Conservation (phyloP, 2,329 filamentous ascomycete genomes). For the Acarospora socialis region DNA sequence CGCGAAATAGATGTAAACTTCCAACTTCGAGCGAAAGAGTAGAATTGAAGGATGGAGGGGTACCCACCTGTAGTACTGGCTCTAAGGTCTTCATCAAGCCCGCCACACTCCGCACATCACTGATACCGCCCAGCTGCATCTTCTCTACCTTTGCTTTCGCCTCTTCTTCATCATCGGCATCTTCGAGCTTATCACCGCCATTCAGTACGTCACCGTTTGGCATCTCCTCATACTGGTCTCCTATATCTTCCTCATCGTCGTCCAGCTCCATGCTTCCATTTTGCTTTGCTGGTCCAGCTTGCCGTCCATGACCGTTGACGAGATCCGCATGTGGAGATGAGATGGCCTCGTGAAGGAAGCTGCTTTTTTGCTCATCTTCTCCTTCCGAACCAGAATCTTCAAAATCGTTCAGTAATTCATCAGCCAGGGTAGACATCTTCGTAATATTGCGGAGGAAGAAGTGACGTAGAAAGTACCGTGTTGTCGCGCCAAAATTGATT, state of each 20-base stretch:
- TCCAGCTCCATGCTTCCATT: slow-evolving; percentile 44
- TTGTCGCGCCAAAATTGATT: no score
- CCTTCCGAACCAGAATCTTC: slow-evolving; percentile 72
- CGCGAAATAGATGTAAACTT: slow-evolving; percentile 49
- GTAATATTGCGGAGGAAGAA: no score
- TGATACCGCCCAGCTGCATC: slow-evolving; percentile 59
- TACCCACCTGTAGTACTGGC: slow-evolving; percentile 67
- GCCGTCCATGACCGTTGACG: slow-evolving; percentile 18
- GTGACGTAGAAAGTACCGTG: no score
- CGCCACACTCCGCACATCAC: slow-evolving; percentile 67
- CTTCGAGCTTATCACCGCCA: slow-evolving; percentile 36
- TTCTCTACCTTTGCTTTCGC: slow-evolving; percentile 69
- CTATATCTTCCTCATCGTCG: slow-evolving; percentile 43
- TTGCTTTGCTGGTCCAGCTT: slow-evolving; percentile 16
- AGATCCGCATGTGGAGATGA: slow-evolving; percentile 22
- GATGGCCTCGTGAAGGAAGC: slow-evolving; percentile 30
- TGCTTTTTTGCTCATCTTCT: slow-evolving; percentile 44
- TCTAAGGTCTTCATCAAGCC: slow-evolving; percentile 68
- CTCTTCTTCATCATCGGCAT: slow-evolving; percentile 50
- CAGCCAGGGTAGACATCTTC: slow-evolving; percentile 90
- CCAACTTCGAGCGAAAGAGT: slow-evolving; percentile 22
- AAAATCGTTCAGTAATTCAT: slow-evolving; percentile 85
- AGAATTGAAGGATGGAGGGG: slow-evolving; percentile 14
- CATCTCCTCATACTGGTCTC: slow-evolving; percentile 48
- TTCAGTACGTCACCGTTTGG: slow-evolving; percentile 29